phyloP scores from a whole-genome alignment of 2,329 filamentous ascomycete genomes.

The Verticillium klebahnii region DNA sequence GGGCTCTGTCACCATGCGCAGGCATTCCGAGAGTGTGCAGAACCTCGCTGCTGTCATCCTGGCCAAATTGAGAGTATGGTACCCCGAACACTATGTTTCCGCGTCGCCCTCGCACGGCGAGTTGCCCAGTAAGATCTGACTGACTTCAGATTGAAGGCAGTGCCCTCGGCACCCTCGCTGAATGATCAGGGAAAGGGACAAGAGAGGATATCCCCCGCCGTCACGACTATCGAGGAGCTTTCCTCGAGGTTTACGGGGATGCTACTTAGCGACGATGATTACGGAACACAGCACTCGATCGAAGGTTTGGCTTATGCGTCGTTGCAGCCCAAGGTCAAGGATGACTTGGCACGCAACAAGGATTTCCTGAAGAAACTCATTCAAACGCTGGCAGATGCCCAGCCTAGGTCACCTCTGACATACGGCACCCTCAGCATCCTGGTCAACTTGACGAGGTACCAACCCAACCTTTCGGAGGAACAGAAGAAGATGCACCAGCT shows the following conservation, averaged over 20 bases:
- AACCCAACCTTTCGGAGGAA: slow-evolving; percentile 76
- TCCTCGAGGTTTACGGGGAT: slow-evolving; percentile 62
- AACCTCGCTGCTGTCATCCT: slow-evolving; percentile 70
- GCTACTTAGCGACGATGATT: slow-evolving; percentile 55
- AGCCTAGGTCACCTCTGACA: slow-evolving; percentile 64
- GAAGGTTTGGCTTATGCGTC: slow-evolving; percentile 93
- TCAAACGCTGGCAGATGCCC: slow-evolving; percentile 52
- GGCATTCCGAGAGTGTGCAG: slow-evolving; percentile 58
- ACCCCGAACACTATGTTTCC: background rate
- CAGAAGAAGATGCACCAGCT: slow-evolving; percentile 88
- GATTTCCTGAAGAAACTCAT: slow-evolving; percentile 68
- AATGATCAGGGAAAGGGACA: slow-evolving; percentile 21
- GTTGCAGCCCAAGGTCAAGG: slow-evolving; percentile 78
- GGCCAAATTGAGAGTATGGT: slow-evolving; percentile 62
- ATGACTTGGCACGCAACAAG: slow-evolving; percentile 66
- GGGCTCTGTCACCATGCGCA: slow-evolving; percentile 55
- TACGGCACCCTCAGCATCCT: slow-evolving; percentile 87
- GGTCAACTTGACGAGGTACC: slow-evolving; percentile 77
- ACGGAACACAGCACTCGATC: slow-evolving; percentile 64
- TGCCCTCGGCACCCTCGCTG: slow-evolving; percentile 38
- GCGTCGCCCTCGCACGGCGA: background rate
- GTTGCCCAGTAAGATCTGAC: slow-evolving; percentile 28
- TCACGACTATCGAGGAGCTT: slow-evolving; percentile 61
- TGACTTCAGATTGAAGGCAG: slow-evolving; percentile 50
- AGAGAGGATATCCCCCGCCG: slow-evolving; percentile 46